phyloP scores from a whole-genome alignment of 768 basidiomycete genomes.

The Tephrocybe sp. region DNA sequence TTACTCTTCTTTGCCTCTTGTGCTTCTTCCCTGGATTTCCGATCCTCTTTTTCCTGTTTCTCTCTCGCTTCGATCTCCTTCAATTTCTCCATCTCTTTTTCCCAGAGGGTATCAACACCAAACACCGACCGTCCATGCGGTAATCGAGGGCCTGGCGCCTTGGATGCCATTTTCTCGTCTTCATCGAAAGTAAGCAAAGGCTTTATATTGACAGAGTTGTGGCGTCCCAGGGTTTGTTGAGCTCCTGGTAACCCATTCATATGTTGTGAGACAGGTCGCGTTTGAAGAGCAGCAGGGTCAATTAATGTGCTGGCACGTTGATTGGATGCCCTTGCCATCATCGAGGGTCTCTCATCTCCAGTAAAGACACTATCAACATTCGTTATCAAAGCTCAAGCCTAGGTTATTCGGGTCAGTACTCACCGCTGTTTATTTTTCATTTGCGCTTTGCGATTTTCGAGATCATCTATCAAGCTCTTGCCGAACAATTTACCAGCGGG shows the following conservation, averaged over 20 bases:
- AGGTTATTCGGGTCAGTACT: slow-evolving; percentile 17
- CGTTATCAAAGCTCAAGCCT: not conserved
- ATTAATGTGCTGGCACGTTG: slow-evolving; percentile 69
- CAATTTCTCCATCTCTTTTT: slow-evolving; percentile 81
- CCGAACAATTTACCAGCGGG: slow-evolving; percentile 85
- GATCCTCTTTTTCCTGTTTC: slow-evolving; percentile 53
- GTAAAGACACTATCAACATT: slow-evolving; percentile 66
- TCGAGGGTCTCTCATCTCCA: slow-evolving; percentile 87
- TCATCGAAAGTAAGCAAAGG: slow-evolving; percentile 71
- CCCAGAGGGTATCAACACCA: slow-evolving; percentile 92
- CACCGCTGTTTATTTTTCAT: slow-evolving; percentile 87
- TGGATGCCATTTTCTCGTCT: slow-evolving; percentile 36
- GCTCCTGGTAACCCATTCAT: slow-evolving; percentile 39
- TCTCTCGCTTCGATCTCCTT: slow-evolving; percentile 75
- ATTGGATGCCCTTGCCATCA: slow-evolving; percentile 77
- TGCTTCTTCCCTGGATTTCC: slow-evolving; percentile 43
- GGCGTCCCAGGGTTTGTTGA: slow-evolving; percentile 38
- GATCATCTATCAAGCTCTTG: slow-evolving; percentile 86
- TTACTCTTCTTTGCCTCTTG: slow-evolving; percentile 47
- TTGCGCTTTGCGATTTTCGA: slow-evolving; percentile 79
- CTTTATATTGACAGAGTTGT: slow-evolving; percentile 53
- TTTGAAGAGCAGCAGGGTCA: slow-evolving; percentile 61
- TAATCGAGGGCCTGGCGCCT: slow-evolving; percentile 24
- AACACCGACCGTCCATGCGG: slow-evolving; percentile 77
- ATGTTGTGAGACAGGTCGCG: slow-evolving; percentile 46